Conservation (phyloP, 2,329 filamentous ascomycete genomes). For the Mariannaea sp. region DNA sequence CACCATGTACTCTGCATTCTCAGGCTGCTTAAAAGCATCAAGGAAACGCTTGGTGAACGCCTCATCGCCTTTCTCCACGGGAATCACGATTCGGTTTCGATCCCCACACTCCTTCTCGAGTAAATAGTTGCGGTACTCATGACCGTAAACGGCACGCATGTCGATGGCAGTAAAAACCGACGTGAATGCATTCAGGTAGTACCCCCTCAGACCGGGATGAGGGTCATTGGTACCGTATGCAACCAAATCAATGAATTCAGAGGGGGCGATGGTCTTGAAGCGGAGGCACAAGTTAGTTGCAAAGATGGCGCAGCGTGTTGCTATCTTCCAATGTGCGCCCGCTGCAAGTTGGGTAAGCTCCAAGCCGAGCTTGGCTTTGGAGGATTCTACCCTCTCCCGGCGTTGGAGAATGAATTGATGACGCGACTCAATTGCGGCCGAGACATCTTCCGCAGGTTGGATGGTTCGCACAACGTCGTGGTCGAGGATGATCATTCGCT, state of each 20-base stretch:
- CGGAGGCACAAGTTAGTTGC: constrained; percentile 88
- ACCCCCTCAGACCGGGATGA: constrained; percentile 81
- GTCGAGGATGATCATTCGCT: constrained; percentile 84
- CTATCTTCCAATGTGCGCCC: constrained; percentile 94
- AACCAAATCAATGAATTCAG: constrained; percentile 82
- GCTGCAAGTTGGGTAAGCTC: constrained; percentile 80
- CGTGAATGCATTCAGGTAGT: constrained; percentile 80
- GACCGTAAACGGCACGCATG: constrained; percentile 81
- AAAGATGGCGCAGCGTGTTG: constrained; percentile 85
- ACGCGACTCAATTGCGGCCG: constrained; percentile 60
- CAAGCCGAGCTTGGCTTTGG: constrained; percentile 78
- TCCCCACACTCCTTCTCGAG: constrained; percentile 74
- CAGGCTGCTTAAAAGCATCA: constrained; percentile 72
- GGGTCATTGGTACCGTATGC: constrained; percentile 84
- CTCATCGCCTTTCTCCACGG: constrained; percentile 74
- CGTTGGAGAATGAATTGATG: constrained; percentile 76
- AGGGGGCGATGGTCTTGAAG: constrained; percentile 85
- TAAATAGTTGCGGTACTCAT: constrained; percentile 87
- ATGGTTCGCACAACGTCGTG: constrained; percentile 72
- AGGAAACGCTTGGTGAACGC: constrained; percentile 82
- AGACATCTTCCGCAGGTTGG: constrained; percentile 68
- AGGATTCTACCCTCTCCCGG: constrained; percentile 76
- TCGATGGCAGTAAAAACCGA: constrained; percentile 83
- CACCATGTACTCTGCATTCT: constrained; percentile 78
- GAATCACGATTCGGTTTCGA: constrained; percentile 74